Evolutionary conservation across 2,329 filamentous ascomycete species (phyloP), one percentile per base, ranked within the genome.

Genomic region (Talaromyces sp.): DNA sequence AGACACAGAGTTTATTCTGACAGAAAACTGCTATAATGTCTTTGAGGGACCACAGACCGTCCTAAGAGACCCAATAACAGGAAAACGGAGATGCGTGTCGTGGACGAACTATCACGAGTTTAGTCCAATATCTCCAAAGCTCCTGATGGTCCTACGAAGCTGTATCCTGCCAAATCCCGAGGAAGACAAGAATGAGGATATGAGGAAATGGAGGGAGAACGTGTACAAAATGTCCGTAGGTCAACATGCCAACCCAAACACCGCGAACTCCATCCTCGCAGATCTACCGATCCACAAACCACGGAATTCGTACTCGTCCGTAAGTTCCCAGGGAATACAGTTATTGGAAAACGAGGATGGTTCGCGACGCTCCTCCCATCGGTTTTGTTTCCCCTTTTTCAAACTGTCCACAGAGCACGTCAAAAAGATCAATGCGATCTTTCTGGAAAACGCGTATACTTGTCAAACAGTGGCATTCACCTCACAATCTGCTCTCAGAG

Each of bases 1-100:
- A 2, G 59, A 54, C 7, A 66, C 68, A 13, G 71, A 73, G 58
- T 74, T 73, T 45, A 25, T 73, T 15, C 60, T 74, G 52, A 72
- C 70, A 0, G 65, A 72, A 35, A 69, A 73, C 48, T 59, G 60
- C 22, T 73, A 69, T 60, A 62, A 61, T 50, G 62, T 73, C 36
- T 63, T 64, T 60, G 71, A 73, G 58, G 71, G 71, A 2, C 65
- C 67, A 5, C 36, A 50, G 31, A 50, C 46, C 10, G 13, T 4
- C 25, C 1, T 40, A 9, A 11, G 22, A 43, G 22, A 53, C 39
- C 51, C 36, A 17, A 21, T 17, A 28, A 43, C 21, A 28, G 36
- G 51, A 15, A 5, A 53, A 40, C 40, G 9, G 3, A 43, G 51
- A 31, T 28, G 5, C 39, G 13, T 17, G 36, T 9, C 15, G 11